Evolutionary conservation across 495 filamentous ascomycete species (phyloP).

Genomic region (Evansstolkia leycettana): DNA sequence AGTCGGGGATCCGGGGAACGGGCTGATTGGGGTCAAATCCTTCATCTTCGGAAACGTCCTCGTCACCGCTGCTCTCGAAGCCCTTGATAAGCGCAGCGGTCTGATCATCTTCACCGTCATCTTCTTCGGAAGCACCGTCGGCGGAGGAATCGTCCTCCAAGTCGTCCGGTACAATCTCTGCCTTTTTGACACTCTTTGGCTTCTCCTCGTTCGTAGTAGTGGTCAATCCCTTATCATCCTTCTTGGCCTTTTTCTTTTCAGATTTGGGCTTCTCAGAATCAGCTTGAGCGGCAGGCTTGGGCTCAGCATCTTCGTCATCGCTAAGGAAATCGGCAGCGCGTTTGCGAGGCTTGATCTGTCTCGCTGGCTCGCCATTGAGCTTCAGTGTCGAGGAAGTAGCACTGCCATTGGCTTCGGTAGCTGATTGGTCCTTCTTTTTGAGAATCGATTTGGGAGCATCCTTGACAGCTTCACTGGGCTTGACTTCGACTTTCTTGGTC

Average conservation of each 20-base stretch:
- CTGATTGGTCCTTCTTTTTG: constrained; percentile 20
- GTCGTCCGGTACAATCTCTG: constrained; percentile 16
- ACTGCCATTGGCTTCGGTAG: constrained; percentile 3
- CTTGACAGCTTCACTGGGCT: constrained; percentile 16
- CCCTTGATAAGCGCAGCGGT: constrained; percentile 59
- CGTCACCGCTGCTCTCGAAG: constrained; percentile 71
- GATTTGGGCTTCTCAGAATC: constrained; percentile 1
- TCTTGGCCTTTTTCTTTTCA: constrained; percentile 8
- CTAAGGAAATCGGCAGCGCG: constrained; percentile 41
- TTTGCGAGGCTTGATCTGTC: constrained; percentile 38
- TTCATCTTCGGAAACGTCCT: constrained; percentile 39
- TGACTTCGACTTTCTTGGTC: constrained; percentile 37
- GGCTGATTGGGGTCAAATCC: constrained; percentile 43
- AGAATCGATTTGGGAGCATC: constrained; percentile 23
- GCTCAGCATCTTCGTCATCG: constrained; percentile 25
- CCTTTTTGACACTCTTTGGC: too few species aligned
- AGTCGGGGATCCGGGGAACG: constrained; percentile 47
- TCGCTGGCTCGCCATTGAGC: constrained; percentile 22
- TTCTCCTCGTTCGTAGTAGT: too few species aligned
- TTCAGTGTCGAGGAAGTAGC: constrained; percentile 13
- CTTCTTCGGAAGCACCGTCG: constrained; percentile 19
- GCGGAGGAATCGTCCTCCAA: constrained; percentile 14
- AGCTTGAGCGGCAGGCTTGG: constrained; percentile 4
- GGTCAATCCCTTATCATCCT: too few species aligned
- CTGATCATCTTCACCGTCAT: constrained; percentile 48